These are phyloP conservation scores for Myrmaecium sp. DNA, from an alignment of 2,329 filamentous ascomycete genomes.

Conservation along the genomic window DNA sequence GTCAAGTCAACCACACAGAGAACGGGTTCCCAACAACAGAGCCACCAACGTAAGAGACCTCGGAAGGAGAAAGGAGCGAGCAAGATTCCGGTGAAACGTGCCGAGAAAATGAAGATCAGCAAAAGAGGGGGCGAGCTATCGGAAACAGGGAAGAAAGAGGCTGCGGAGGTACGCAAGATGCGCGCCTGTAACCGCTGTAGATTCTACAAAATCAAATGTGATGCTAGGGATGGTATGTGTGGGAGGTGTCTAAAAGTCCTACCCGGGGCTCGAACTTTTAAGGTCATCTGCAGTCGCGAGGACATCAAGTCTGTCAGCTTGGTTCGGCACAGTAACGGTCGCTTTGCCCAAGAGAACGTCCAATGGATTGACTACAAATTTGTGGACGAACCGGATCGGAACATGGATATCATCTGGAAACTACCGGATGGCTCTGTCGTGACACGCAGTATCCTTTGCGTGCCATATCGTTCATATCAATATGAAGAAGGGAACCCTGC, in stretches of 20 bases:
- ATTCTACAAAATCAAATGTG: slow-evolving; percentile 12
- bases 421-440: slow-evolving; percentile 17
- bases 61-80: too few relatives aligned
- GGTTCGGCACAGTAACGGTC: slow-evolving; percentile 18
- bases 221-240: background rate
- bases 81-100: too few relatives aligned
- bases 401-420: slow-evolving; percentile 18
- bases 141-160: slow-evolving; percentile 14
- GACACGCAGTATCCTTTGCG: slow-evolving; percentile 9
- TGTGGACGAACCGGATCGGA: slow-evolving; percentile 10
- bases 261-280: slow-evolving; percentile 2
- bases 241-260: background rate
- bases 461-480: slow-evolving; percentile 14
- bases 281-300: slow-evolving; percentile 16
- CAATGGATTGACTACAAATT: slow-evolving; percentile 15
- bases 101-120: slow-evolving; percentile 16
- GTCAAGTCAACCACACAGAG: too few relatives aligned
- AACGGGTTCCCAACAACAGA: too few relatives aligned
- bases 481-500: slow-evolving; percentile 10
- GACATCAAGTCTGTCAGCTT: slow-evolving; percentile 15
- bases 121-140: slow-evolving; percentile 14
- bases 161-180: slow-evolving; percentile 19
- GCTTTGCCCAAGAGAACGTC: slow-evolving; percentile 17
- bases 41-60: too few relatives aligned
- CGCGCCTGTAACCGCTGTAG: slow-evolving; percentile 17